These are phyloP conservation scores for Nannizzia gypsea DNA, from an alignment of 2,329 filamentous ascomycete species.

Conservation along the genomic window DNA sequence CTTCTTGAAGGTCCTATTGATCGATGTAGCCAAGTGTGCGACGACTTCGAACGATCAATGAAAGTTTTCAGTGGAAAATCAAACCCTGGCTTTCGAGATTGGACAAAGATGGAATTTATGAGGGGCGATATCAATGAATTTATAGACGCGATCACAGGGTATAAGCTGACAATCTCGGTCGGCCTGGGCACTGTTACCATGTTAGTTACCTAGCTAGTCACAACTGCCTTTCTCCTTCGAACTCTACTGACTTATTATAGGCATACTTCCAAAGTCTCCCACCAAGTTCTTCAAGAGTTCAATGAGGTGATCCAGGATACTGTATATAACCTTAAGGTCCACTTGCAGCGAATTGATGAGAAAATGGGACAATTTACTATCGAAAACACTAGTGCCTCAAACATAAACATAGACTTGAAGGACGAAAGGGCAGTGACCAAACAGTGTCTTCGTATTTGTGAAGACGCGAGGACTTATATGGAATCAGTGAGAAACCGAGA, in stretches of 20 bases:
- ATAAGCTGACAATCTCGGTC: constrained; percentile 32
- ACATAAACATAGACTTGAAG: constrained; percentile 22
- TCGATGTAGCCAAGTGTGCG: no score
- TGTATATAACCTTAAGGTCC: constrained; percentile 25
- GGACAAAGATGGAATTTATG: constrained; percentile 34
- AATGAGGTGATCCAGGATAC: constrained; percentile 32
- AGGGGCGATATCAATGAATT: constrained; percentile 31
- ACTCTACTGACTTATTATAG: constrained; percentile 17
- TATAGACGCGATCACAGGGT: constrained; percentile 28
- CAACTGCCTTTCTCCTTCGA: no score
- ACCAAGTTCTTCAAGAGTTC: constrained; percentile 26
- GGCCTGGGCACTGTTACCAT: constrained; percentile 29
- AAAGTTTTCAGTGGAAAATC: constrained; percentile 25
- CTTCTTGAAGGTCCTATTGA: no score
- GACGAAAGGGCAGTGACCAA: constrained; percentile 29
- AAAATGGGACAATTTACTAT: constrained; percentile 13
- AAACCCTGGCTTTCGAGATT: constrained; percentile 28
- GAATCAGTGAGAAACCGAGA: no score
- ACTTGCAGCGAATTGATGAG: constrained; percentile 23
- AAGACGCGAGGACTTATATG: constrained; percentile 28
- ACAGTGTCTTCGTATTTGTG: constrained; percentile 31
- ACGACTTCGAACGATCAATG: constrained; percentile 28
- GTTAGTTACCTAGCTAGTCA: constrained; percentile 19
- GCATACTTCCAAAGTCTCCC: constrained; percentile 21
- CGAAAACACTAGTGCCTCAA: constrained; percentile 13